A percentile compares a stretch with the other conserved stretches of the same genome.
Evolutionary conservation across 148 eudicot genomes (phyloP).

Genomic region (Rhododendron ovatum): DNA sequence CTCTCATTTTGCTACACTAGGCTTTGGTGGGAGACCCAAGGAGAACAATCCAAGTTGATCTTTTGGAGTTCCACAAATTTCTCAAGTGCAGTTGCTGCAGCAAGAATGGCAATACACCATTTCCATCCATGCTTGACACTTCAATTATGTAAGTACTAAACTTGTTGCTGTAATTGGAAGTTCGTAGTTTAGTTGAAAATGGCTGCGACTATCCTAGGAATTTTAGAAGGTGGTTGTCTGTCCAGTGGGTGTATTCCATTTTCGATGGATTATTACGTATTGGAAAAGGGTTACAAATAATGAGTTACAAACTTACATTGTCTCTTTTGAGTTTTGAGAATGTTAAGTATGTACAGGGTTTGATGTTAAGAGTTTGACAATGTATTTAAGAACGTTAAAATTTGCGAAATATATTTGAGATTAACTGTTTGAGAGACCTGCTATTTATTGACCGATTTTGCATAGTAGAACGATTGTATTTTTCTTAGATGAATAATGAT

Average conservation of each 20-base stretch:
- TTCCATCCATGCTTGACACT: slow-evolving; percentile 74
- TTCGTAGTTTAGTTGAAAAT: not conserved
- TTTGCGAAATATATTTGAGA: not conserved
- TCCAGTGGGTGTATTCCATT: not conserved
- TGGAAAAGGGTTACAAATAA: no score
- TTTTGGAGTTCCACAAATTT: slow-evolving; percentile 59
- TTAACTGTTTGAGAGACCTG: not conserved
- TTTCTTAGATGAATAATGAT: not conserved
- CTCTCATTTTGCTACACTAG: slow-evolving; percentile 26
- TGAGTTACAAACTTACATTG: not conserved
- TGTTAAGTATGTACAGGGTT: not conserved
- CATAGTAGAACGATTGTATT: not conserved
- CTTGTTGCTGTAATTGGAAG: not conserved
- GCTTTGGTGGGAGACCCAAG: slow-evolving; percentile 86
- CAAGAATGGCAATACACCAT: slow-evolving; percentile 35
- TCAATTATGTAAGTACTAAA: slow-evolving; percentile 61
- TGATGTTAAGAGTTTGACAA: not conserved
- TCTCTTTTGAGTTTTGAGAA: not conserved
- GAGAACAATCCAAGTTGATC: slow-evolving; percentile 79
- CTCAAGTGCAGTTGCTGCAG: slow-evolving; percentile 76
- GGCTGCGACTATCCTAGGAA: not conserved
- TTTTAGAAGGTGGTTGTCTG: not conserved
- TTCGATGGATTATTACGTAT: not conserved
- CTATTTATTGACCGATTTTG: not conserved
- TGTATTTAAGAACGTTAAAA: not conserved